Evolutionary conservation across 2,329 filamentous ascomycete genomes (phyloP).

Genomic region (Seiridium cupressi): DNA sequence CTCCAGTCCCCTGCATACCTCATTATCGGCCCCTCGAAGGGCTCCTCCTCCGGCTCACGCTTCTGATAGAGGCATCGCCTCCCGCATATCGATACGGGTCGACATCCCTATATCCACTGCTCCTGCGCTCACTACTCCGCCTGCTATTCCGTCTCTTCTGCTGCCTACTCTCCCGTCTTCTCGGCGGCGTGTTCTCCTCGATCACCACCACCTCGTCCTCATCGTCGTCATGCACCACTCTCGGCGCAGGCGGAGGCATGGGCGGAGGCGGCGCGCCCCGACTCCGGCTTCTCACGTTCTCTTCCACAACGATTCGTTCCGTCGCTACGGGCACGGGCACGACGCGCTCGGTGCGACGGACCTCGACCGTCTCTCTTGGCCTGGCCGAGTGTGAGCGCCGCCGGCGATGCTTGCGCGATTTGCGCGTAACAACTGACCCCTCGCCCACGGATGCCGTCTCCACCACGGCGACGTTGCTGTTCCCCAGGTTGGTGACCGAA

Average conservation of each 20-base stretch:
- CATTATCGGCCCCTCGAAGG: conserved; percentile 24
- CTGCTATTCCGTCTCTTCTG: conserved; percentile 19
- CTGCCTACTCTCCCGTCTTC: conserved; percentile 22
- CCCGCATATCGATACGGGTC: conserved; percentile 29
- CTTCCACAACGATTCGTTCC: conserved; percentile 30
- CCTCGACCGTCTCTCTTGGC: conserved; percentile 25
- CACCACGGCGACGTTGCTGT: conserved; percentile 34
- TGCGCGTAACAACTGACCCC: conserved; percentile 27
- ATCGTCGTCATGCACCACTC: conserved; percentile 22
- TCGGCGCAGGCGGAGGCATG: conserved; percentile 18
- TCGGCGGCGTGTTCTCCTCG: conserved; percentile 31
- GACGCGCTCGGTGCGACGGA: conserved; percentile 17
- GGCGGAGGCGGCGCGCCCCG: neutral
- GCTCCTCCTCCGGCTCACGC: conserved; percentile 30
- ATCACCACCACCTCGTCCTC: conserved; percentile 37
- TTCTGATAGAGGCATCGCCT: conserved; percentile 25
- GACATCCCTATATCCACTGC: conserved; percentile 27
- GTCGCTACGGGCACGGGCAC: neutral
- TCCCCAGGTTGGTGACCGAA: conserved; percentile 25
- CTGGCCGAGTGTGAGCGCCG: conserved; percentile 12
- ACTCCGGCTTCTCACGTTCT: conserved; percentile 9
- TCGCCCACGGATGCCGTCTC: conserved; percentile 24
- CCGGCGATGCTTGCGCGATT: conserved; percentile 16
- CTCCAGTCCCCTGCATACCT: neutral
- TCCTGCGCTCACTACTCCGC: conserved; percentile 20